Evolutionary conservation across 345 rosid species (phyloP).

Genomic region (Salix brachista): DNA sequence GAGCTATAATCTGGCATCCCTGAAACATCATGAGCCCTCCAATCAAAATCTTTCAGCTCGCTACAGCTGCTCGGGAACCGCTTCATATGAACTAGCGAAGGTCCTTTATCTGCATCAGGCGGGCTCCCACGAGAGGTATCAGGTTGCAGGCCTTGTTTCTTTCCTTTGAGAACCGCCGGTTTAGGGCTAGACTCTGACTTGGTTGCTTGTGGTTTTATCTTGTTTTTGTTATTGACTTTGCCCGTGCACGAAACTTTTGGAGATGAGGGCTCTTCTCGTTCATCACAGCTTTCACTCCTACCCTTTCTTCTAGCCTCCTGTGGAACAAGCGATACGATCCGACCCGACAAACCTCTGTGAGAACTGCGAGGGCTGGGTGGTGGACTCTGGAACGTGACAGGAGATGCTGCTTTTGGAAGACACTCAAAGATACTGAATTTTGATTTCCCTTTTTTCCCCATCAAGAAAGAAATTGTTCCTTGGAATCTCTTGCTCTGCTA

Average conservation of each 20-base stretch:
- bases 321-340: slow-evolving; percentile 25
- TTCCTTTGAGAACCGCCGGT: slow-evolving; percentile 4
- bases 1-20: neutral
- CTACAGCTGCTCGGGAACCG: slow-evolving; percentile 27
- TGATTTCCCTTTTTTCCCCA: slow-evolving; percentile 14
- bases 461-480: neutral
- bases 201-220: slow-evolving; percentile 4
- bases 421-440: slow-evolving; percentile 9
- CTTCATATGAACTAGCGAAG: slow-evolving; percentile 17
- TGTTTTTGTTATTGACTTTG: slow-evolving; percentile 29
- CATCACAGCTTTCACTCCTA: slow-evolving; percentile 31
- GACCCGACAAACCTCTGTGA: neutral
- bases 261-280: slow-evolving; percentile 37
- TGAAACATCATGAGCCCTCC: slow-evolving; percentile 10
- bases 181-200: neutral
- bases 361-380: slow-evolving; percentile 23
- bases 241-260: slow-evolving; percentile 44
- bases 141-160: neutral
- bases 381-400: slow-evolving; percentile 26
- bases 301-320: slow-evolving; percentile 30
- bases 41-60: slow-evolving; percentile 22
- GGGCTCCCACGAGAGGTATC: neutral
- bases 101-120: neutral
- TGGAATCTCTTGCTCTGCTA: neutral
- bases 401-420: slow-evolving; percentile 21